Conservation (phyloP, 257 asterid genomes). For the Jasminum sambac region DNA sequence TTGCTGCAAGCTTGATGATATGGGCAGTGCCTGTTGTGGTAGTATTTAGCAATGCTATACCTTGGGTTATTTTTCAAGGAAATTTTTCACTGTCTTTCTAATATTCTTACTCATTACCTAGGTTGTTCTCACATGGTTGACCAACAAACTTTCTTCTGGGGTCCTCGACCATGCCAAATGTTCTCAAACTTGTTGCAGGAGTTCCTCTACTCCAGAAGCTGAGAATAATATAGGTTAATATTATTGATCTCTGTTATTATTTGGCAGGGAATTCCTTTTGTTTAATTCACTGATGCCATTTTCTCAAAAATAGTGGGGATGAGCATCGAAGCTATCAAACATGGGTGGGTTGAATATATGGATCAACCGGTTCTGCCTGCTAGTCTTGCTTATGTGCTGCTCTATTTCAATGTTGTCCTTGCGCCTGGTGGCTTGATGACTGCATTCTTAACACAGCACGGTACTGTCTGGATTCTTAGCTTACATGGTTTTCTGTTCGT, state of each 20-base stretch:
- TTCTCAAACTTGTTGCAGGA: slow-evolving; percentile 46
- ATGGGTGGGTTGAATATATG: slow-evolving; percentile 87
- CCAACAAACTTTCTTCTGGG: slow-evolving; percentile 86
- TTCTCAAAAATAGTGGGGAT: slow-evolving; percentile 40
- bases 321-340: slow-evolving; percentile 69
- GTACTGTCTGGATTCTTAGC: slow-evolving; percentile 42
- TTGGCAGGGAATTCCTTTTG: slow-evolving; percentile 21
- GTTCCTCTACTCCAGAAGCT: slow-evolving; percentile 39
- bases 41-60: slow-evolving; percentile 25
- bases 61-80: slow-evolving; percentile 13
- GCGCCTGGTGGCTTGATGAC: slow-evolving; percentile 97
- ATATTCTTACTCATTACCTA: slow-evolving; percentile 32
- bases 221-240: slow-evolving; percentile 65
- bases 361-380: slow-evolving; percentile 98
- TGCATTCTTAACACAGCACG: slow-evolving; percentile 88
- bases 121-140: slow-evolving; percentile 79
- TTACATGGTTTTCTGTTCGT: slow-evolving; percentile 18
- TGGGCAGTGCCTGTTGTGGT: slow-evolving; percentile 82
- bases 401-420: slow-evolving; percentile 82
- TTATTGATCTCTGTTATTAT: slow-evolving; percentile 16
- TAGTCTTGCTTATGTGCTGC: slow-evolving; percentile 87
- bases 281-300: slow-evolving; percentile 27
- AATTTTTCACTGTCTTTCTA: slow-evolving; percentile 18
- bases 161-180: slow-evolving; percentile 72
- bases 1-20: slow-evolving; percentile 75